Base-by-base conservation (phyloP, 1,284 basidiomycete species). In the Trichosporon sp. region DNA sequence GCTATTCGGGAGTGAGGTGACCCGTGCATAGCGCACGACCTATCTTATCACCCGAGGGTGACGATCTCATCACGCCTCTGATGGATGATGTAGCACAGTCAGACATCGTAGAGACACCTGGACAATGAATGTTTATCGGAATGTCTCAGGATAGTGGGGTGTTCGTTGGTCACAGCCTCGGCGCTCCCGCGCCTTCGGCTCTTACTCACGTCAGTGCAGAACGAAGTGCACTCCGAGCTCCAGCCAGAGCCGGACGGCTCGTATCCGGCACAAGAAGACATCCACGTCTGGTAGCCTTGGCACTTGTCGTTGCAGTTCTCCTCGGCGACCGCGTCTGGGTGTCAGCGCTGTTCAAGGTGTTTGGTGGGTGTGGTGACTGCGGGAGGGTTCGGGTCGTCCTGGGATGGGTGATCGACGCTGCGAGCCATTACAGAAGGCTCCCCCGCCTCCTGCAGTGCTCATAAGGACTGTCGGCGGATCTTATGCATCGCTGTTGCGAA, bases 231-330 rank as follows among this genome's bases (percentile, higher is more conserved):
- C 21, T 54, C 21, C 6, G 16, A 10, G n/a, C 54, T 37, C 60
- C 60, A 61, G 2, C 54, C 60, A 2, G 52, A 56, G 25, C 60
- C 54, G 23, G 27, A 44, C n/a, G 60, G 60, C 36, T 61, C 60
- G 52, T 61, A 56, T n/a, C 60, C 37, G 25, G 60, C 54, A 21
- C 60, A 61, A 11, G 52, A 56, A 27, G 27, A 40, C 60, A 61
- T 61, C 60, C 60, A 61, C 4, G 54, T 44, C 33, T 27, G n/a
- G 60, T 61, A 61, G 29, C 21, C 60, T n/a, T 33, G 21, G 54
- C 60, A 61, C 60, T 61, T 61, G 60, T 56, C 60, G n/a, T 54
- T 56, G 54, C 60, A 61, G 31, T 34, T 33, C 9, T 54, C 49
- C 19, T 54, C 25, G 32, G 59, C 33, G 44, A n/a, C n/a, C 13